Percentiles rank a stretch among this genome's conserved stretches.
Conservation (phyloP, 2,329 filamentous ascomycete genomes). For the Colletotrichum sp. region DNA sequence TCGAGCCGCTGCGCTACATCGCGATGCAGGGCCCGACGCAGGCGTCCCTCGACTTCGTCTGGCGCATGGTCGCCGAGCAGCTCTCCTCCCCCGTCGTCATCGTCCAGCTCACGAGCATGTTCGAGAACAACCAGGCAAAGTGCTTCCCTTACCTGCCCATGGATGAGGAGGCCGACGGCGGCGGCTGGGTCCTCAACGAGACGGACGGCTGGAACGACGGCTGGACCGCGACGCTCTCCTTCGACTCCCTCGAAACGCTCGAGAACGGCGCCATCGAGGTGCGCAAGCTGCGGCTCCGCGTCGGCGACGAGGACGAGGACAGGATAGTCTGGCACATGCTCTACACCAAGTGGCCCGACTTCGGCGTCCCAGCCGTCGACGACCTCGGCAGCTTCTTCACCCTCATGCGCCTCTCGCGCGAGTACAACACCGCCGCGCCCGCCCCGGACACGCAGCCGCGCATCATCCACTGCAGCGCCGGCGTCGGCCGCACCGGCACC, state of each 20-base stretch:
- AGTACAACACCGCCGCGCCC: conserved; percentile 50
- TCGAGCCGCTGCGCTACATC: conserved; percentile 71
- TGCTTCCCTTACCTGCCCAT: conserved; percentile 88
- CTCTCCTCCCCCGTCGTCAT: conserved; percentile 75
- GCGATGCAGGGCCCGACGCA: conserved; percentile 91
- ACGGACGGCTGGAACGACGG: conserved; percentile 68
- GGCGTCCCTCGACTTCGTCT: conserved; percentile 80
- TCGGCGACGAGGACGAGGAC: conserved; percentile 45
- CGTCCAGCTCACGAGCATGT: conserved; percentile 91
- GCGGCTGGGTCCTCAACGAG: conserved; percentile 65
- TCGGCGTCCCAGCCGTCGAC: conserved; percentile 75
- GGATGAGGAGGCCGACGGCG: conserved; percentile 54
- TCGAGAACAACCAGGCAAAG: conserved; percentile 80
- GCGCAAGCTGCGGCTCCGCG: conserved; percentile 70
- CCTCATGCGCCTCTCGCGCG: conserved; percentile 70
- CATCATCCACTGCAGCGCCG: conserved; percentile 87
- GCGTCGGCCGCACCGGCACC: conserved; percentile 91
- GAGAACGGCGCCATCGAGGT: conserved; percentile 70
- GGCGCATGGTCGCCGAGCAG: conserved; percentile 94
- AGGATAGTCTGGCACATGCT: conserved; percentile 79
- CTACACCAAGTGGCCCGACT: conserved; percentile 90
- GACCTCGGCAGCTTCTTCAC: conserved; percentile 73
- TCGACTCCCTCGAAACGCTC: conserved; percentile 66
- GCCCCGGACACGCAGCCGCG: conserved; percentile 61
- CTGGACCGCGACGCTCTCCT: conserved; percentile 72